phyloP scores from a whole-genome alignment of 1,139 yeast genomes.

The Diutina mesorugosa region DNA sequence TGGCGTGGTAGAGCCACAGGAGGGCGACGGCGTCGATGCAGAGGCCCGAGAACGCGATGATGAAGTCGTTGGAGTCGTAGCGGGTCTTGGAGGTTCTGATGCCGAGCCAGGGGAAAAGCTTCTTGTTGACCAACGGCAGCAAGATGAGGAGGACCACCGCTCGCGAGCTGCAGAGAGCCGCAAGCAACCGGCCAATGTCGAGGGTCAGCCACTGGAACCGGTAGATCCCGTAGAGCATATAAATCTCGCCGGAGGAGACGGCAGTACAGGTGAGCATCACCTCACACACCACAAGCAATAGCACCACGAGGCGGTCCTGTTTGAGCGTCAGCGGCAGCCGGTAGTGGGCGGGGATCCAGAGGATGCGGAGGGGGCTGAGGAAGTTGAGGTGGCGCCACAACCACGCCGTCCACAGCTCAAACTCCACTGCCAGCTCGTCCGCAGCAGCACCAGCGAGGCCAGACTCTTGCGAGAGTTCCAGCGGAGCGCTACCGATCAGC shows the following conservation, averaged over 20 bases:
- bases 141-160: slow-evolving; percentile 21
- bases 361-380: slow-evolving; percentile 34
- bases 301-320: slow-evolving; percentile 18
- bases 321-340: slow-evolving; percentile 8
- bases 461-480: not conserved
- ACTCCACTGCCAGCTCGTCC: not conserved
- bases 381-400: slow-evolving; percentile 10
- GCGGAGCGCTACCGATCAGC: not conserved
- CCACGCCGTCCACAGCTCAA: not conserved
- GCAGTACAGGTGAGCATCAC: slow-evolving; percentile 25
- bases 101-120: slow-evolving; percentile 15
- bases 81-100: slow-evolving; percentile 23
- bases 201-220: slow-evolving; percentile 46
- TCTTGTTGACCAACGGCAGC: slow-evolving; percentile 21
- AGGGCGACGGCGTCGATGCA: slow-evolving; percentile 31
- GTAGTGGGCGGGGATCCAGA: slow-evolving; percentile 24
- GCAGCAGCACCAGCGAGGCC: not conserved
- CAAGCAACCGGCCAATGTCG: slow-evolving; percentile 46
- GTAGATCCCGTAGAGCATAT: slow-evolving; percentile 47
- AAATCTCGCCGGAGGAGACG: slow-evolving; percentile 27
- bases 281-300: slow-evolving; percentile 36
- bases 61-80: slow-evolving; percentile 44
- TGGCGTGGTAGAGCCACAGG: slow-evolving; percentile 9
- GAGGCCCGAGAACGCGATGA: slow-evolving; percentile 11
- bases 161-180: slow-evolving; percentile 35